Conservation (phyloP, 208 protist species). For the Tritrichomonas foetus region DNA sequence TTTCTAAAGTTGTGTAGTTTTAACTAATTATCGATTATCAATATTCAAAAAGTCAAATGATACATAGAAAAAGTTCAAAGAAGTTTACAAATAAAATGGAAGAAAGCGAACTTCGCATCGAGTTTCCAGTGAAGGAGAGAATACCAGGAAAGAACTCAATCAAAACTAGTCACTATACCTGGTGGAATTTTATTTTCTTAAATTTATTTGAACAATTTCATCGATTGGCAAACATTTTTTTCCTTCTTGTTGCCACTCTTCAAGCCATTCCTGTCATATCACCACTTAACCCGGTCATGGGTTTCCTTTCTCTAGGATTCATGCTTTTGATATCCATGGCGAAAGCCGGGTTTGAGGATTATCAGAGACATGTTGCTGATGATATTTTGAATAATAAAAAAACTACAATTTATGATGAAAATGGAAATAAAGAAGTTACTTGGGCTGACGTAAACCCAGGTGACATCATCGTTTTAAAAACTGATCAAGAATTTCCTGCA, state of each 20-base stretch:
- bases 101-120: too few relatives aligned
- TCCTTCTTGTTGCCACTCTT: background rate
- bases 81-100: too few relatives aligned
- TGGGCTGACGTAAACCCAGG: constrained; percentile 75
- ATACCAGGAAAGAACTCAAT: background rate
- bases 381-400: background rate
- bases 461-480: constrained; percentile 76
- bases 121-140: too few relatives aligned
- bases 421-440: background rate
- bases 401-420: background rate
- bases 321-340: background rate
- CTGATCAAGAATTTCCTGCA: constrained; percentile 80
- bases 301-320: background rate
- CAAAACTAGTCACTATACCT: background rate
- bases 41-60: too few relatives aligned
- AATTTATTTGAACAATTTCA: background rate
- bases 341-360: background rate
- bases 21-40: too few relatives aligned
- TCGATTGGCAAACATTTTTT: background rate
- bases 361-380: background rate
- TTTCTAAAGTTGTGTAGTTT: too few relatives aligned
- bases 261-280: background rate
- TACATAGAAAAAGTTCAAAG: too few relatives aligned
- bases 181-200: background rate
- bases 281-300: background rate